These are phyloP conservation scores for Micractinium conductrix DNA, from an alignment of 139 green algal species.

Conservation along the genomic window DNA sequence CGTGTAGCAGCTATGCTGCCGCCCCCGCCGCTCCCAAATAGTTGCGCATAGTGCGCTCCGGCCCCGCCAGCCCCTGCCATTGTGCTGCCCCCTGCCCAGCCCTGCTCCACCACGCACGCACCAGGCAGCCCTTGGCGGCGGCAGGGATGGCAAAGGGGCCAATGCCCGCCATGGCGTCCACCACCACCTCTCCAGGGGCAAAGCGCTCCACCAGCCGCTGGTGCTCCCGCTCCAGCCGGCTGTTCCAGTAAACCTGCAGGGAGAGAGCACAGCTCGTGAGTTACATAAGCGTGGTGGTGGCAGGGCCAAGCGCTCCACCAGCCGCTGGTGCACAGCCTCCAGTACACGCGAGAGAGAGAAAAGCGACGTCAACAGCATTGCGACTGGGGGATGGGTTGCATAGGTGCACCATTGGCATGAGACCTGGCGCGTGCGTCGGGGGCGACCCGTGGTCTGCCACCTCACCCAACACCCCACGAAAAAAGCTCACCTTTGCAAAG, in stretches of 20 bases:
- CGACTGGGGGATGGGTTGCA: too few relatives aligned
- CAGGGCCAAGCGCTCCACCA: constrained; percentile 76
- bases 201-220: constrained; percentile 81
- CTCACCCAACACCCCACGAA: too few relatives aligned
- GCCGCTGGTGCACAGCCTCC: constrained; percentile 92
- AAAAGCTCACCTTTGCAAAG: constrained; percentile 82
- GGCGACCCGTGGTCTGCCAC: too few relatives aligned
- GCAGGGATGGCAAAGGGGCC: constrained; percentile 97
- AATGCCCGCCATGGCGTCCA: constrained; percentile 93
- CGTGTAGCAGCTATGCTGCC: too few relatives aligned
- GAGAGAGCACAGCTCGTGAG: too few relatives aligned
- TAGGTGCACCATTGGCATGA: too few relatives aligned
- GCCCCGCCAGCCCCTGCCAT: too few relatives aligned
- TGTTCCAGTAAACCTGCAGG: constrained; percentile 99
- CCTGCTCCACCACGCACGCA: constrained; percentile 31
- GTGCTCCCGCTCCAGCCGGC: constrained; percentile 95
- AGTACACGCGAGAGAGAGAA: too few relatives aligned
- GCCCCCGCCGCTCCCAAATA: too few relatives aligned
- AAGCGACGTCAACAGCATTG: too few relatives aligned
- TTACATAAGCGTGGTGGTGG: too few relatives aligned
- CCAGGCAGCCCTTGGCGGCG: constrained; percentile 76
- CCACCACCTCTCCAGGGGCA: constrained; percentile 67
- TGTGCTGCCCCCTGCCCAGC: not conserved
- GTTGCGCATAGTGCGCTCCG: not conserved
- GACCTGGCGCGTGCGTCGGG: too few relatives aligned